Percentiles rank a stretch among this genome's conserved stretches.
Evolutionary conservation across 371 early-diverging fungal genomes (phyloP).

Genomic region (Mucor saturninus): DNA sequence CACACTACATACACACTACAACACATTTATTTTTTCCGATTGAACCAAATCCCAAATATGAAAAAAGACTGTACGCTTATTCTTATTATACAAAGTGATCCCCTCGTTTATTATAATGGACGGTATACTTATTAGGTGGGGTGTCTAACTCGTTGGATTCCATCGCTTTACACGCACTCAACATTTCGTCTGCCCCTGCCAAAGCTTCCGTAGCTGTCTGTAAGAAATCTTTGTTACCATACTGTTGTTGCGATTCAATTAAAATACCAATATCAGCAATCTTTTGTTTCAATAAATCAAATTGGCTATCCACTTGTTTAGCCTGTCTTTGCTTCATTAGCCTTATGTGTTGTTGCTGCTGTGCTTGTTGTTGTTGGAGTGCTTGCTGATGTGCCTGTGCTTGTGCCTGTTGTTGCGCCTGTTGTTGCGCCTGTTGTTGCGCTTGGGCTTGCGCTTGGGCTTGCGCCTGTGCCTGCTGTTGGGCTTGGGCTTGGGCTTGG

Average conservation of each 20-base stretch:
- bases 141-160: constrained; percentile 22
- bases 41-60: neutral
- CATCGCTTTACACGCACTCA: constrained; percentile 36
- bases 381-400: constrained; percentile 6
- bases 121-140: constrained; percentile 46
- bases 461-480: constrained; percentile 9
- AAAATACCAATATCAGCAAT: constrained; percentile 40
- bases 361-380: constrained; percentile 16
- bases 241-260: constrained; percentile 40
- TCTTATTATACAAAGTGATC: constrained; percentile 23
- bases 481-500: constrained; percentile 7
- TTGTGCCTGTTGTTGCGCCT: constrained; percentile 9
- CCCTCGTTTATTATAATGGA: constrained; percentile 39
- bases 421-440: constrained; percentile 1
- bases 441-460: constrained; percentile 5
- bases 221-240: constrained; percentile 43
- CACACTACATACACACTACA: too few relatives aligned
- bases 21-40: neutral
- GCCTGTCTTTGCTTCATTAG: constrained; percentile 31
- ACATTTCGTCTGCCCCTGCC: constrained; percentile 46
- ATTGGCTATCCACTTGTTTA: constrained; percentile 40
- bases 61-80: neutral
- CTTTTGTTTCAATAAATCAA: constrained; percentile 39
- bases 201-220: constrained; percentile 45
- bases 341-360: constrained; percentile 27